A percentile compares a stretch with the other conserved stretches of the same genome.
These are phyloP conservation scores for Prunus kanzakura DNA, from an alignment of 306 rosid genomes.

Conservation along the genomic window DNA sequence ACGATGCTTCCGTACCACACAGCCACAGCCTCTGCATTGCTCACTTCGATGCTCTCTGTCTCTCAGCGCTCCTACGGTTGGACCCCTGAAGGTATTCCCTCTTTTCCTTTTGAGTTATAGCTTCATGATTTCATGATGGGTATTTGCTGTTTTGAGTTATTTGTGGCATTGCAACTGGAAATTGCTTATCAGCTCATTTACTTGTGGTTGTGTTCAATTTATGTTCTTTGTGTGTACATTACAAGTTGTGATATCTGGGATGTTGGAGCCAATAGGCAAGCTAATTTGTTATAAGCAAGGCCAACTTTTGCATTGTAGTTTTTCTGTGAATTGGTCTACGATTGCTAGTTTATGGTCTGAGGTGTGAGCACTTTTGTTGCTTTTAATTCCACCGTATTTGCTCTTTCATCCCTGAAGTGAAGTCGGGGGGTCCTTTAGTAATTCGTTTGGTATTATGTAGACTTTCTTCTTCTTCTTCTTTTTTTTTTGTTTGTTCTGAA, in stretches of 20 bases:
- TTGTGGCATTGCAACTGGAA: background rate
- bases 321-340: background rate
- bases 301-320: background rate
- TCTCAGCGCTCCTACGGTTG: constrained; percentile 70
- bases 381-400: background rate
- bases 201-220: background rate
- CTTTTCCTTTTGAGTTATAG: background rate
- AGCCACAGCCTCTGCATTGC: constrained; percentile 88
- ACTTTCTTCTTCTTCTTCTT: background rate
- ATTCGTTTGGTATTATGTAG: background rate
- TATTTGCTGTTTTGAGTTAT: background rate
- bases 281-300: background rate
- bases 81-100: constrained; percentile 74
- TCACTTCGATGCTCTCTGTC: constrained; percentile 81
- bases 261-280: background rate
- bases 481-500: background rate
- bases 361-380: background rate
- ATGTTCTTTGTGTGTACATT: background rate
- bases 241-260: background rate
- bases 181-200: background rate
- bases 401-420: background rate
- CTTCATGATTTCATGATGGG: background rate
- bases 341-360: background rate
- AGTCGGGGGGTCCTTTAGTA: constrained; percentile 3
- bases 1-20: constrained; percentile 86